Percentiles rank a stretch among this genome's conserved stretches.
phyloP scores from a whole-genome alignment of 2,329 filamentous ascomycete species.

The Dendryphion nanum region DNA sequence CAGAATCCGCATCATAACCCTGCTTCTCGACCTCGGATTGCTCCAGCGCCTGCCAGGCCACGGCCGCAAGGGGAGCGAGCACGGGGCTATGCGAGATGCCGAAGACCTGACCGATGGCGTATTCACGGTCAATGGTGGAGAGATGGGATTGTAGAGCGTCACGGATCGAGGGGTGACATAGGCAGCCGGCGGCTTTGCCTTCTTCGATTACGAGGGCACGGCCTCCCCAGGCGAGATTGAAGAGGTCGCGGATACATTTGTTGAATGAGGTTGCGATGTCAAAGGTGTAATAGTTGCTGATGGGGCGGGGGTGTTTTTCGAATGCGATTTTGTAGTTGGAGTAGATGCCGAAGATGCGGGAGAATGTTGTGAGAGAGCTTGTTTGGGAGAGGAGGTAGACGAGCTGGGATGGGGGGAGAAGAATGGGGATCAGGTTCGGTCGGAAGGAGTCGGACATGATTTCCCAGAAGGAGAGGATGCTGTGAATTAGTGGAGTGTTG shows the following conservation, averaged over 20 bases:
- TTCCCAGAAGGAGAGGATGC: constrained; percentile 67
- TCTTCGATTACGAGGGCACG: constrained; percentile 68
- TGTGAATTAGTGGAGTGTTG: constrained; percentile 49
- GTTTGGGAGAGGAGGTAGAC: constrained; percentile 72
- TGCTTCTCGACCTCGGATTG: constrained; percentile 41
- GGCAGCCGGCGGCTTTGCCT: constrained; percentile 57
- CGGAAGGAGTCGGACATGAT: constrained; percentile 47
- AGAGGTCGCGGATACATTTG: constrained; percentile 81
- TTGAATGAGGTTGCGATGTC: constrained; percentile 63
- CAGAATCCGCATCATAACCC: constrained; percentile 15
- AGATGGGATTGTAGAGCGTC: constrained; percentile 44
- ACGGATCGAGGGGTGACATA: constrained; percentile 49
- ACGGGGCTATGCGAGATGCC: constrained; percentile 49
- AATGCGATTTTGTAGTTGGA: constrained; percentile 73
- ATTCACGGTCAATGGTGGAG: constrained; percentile 37
- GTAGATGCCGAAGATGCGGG: constrained; percentile 68
- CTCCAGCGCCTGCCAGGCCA: constrained; percentile 49
- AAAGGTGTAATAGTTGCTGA: constrained; percentile 34
- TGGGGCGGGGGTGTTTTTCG: constrained; percentile 57
- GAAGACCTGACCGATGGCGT: constrained; percentile 43
- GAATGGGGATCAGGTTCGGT: constrained; percentile 55
- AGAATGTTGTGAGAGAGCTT: constrained; percentile 61
- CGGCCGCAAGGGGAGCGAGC: constrained; percentile 46
- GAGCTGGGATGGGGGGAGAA: constrained; percentile 65
- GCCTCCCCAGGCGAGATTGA: constrained; percentile 78